phyloP scores from a whole-genome alignment of 2,329 filamentous ascomycete genomes.

The Penicillium sp. region DNA sequence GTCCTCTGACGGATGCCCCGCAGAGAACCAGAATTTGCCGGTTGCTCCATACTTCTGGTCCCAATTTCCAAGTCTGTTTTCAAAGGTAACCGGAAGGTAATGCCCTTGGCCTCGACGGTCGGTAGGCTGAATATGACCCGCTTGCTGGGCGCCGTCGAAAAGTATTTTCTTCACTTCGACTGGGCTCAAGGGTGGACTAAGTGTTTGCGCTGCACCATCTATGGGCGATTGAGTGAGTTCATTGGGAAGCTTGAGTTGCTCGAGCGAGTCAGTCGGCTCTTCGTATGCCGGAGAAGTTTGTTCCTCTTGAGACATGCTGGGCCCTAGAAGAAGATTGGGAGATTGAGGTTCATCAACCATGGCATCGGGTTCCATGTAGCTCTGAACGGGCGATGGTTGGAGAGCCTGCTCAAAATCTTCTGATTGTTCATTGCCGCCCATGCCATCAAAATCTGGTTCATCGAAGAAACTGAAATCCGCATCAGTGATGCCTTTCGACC shows the following conservation, averaged over 20 bases:
- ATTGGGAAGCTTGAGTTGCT: conserved; percentile 7
- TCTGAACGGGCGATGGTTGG: conserved; percentile 12
- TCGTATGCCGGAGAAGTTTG: not conserved
- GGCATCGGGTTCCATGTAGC: conserved; percentile 14
- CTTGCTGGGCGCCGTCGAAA: conserved; percentile 30
- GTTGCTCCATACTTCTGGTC: conserved; percentile 56
- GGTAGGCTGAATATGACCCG: conserved; percentile 2
- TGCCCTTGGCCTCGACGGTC: conserved; percentile 39
- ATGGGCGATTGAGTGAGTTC: conserved; percentile 14
- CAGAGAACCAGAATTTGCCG: conserved; percentile 48
- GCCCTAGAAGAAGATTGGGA: not conserved
- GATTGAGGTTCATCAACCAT: conserved; percentile 7
- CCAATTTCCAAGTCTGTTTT: conserved; percentile 47
- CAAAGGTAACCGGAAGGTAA: conserved; percentile 56
- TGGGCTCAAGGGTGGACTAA: conserved; percentile 44
- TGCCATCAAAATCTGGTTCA: conserved; percentile 45
- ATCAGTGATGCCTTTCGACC: conserved; percentile 58
- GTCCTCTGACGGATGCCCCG: conserved; percentile 6
- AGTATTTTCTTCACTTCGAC: conserved; percentile 49
- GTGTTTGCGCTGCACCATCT: conserved; percentile 27
- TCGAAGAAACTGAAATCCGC: conserved; percentile 68
- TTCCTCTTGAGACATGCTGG: not conserved
- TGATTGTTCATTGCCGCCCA: conserved; percentile 17
- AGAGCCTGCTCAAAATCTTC: conserved; percentile 16
- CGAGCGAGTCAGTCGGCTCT: not conserved